Percentiles rank a stretch among this genome's conserved stretches.
These are phyloP conservation scores for Agarophyton chilense DNA, from an alignment of 23 red algal species.

Conservation along the genomic window DNA sequence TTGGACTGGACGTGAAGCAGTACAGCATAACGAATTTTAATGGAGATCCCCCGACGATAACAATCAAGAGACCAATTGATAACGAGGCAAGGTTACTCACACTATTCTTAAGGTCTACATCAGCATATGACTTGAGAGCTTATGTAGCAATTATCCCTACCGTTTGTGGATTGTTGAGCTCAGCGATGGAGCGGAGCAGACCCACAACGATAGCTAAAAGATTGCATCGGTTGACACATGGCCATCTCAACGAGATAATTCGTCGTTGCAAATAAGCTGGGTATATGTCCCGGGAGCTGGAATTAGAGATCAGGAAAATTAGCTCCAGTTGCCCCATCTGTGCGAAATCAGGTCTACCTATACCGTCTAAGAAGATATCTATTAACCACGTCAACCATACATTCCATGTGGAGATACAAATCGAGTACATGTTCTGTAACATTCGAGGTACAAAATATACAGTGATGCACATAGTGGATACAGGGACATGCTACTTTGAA, in stretches of 20 bases:
- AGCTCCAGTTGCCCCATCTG: background rate
- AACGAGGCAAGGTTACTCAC: background rate
- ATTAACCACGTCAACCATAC: conserved; percentile 21
- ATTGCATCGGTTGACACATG: conserved; percentile 41
- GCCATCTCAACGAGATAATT: conserved; percentile 3
- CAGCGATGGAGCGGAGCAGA: background rate
- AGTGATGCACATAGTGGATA: background rate
- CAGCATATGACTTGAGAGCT: background rate
- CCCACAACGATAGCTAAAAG: conserved; percentile 15
- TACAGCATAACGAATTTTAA: background rate
- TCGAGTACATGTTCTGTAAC: background rate
- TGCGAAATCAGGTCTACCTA: conserved; percentile 20
- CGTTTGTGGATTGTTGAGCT: background rate
- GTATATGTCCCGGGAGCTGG: background rate
- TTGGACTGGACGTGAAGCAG: background rate
- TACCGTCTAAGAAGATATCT: conserved; percentile 28
- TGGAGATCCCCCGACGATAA: background rate
- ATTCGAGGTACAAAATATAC: background rate
- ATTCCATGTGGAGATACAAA: conserved; percentile 37
- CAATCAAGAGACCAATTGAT: conserved; percentile 39
- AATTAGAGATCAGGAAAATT: background rate
- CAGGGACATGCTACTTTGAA: conserved; percentile 5
- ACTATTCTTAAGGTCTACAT: background rate
- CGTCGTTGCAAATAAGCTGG: background rate
- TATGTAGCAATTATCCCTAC: background rate